phyloP scores from a whole-genome alignment of 352 stramenopile genomes.

The Nothophytophthora sp. region DNA sequence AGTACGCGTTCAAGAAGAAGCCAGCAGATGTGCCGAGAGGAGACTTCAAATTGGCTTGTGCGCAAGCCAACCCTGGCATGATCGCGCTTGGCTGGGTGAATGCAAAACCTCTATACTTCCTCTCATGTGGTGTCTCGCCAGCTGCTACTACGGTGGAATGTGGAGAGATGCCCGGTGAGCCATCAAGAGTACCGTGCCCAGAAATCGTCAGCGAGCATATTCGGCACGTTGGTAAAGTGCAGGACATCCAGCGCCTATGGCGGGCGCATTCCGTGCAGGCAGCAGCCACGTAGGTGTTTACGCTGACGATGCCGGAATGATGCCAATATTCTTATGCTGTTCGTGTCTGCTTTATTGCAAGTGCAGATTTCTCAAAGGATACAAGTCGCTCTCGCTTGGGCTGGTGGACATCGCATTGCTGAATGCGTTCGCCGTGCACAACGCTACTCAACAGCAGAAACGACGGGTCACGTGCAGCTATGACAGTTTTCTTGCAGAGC shows the following conservation, averaged over 20 bases:
- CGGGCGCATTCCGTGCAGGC: too few species aligned
- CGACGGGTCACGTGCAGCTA: conserved; percentile 2
- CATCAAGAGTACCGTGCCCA: too few species aligned
- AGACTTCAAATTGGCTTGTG: neutral
- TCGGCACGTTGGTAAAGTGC: too few species aligned
- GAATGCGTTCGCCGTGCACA: conserved; percentile 18
- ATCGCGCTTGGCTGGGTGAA: neutral
- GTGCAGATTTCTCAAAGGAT: conserved; percentile 17
- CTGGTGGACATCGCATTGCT: conserved; percentile 23
- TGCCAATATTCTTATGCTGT: conserved; percentile 1
- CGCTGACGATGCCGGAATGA: too few species aligned
- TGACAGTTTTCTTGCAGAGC: neutral
- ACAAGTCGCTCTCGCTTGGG: conserved; percentile 15
- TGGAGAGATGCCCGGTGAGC: too few species aligned
- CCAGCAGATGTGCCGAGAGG: neutral
- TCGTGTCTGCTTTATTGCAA: neutral
- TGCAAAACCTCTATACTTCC: too few species aligned
- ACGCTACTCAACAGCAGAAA: neutral
- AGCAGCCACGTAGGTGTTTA: too few species aligned
- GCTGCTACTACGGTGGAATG: too few species aligned
- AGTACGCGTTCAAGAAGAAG: conserved; percentile 6
- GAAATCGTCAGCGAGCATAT: too few species aligned
- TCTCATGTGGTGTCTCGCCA: too few species aligned
- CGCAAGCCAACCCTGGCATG: neutral
- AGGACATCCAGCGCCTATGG: too few species aligned